These are phyloP conservation scores for Parathielavia appendiculata DNA, from an alignment of 495 filamentous ascomycete genomes.

Conservation along the genomic window DNA sequence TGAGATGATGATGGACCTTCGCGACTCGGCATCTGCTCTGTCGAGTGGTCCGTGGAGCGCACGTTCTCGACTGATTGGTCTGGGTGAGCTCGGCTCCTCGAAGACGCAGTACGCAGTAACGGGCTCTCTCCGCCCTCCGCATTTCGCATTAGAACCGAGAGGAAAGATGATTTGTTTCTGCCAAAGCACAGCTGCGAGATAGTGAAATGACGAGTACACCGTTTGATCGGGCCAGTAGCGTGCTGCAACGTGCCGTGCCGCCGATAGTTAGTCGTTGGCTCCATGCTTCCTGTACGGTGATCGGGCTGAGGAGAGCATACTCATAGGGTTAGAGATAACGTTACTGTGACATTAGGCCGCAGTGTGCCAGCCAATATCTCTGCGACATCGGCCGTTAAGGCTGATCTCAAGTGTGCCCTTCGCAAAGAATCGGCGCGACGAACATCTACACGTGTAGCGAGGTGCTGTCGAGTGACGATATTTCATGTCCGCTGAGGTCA, in stretches of 20 bases:
- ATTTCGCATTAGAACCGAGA: neutral
- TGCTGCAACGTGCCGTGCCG: conserved; percentile 15
- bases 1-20: too few species aligned
- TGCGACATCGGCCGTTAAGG: neutral
- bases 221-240: conserved; percentile 10
- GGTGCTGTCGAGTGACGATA: neutral
- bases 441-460: too few species aligned
- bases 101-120: conserved; percentile 23
- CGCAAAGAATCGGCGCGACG: neutral
- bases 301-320: neutral
- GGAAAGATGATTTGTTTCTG: neutral
- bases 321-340: too few species aligned
- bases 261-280: neutral
- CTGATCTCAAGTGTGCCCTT: neutral
- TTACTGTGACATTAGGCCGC: neutral
- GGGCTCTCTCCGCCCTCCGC: conserved; percentile 3
- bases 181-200: neutral
- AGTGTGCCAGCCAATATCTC: neutral
- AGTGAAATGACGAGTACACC: neutral
- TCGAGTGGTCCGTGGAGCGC: conserved; percentile 23
- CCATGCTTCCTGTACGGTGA: too few species aligned
- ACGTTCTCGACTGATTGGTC: conserved; percentile 37
- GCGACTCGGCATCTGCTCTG: too few species aligned
- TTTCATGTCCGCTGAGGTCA: neutral
- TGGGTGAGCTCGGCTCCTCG: conserved; percentile 19